Evolutionary conservation across 2,329 filamentous ascomycete species (phyloP), one percentile per base, ranked within the genome.

Genomic region (Ophioceras dolichostomum): DNA sequence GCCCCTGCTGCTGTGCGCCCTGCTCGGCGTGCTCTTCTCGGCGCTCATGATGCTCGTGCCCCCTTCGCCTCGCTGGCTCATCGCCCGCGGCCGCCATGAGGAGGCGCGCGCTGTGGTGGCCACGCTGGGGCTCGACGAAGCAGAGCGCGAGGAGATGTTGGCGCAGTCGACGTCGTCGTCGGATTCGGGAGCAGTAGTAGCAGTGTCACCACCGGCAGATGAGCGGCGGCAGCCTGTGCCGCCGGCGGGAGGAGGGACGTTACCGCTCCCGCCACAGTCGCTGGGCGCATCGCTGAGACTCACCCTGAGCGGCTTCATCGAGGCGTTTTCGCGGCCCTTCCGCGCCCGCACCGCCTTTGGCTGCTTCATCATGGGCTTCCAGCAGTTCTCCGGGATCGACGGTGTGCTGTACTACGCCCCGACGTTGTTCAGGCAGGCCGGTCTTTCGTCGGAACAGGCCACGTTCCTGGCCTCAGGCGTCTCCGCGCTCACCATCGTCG

Each of bases 341-440:
- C 57, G 69, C 2, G 49, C 52, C 1, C 60, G 67, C 3, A 71
- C 68, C 1, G 49, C 60, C 0, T 63, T 77, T 14, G 73, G 65
- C 1, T 63, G 70, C 6, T 77, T 77, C 40, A 52, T 79, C 17
- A 64, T 79, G 59, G 66, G 58, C 1, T 68, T 76, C 56, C 68
- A 76, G 40, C 75, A 79, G 34, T 58, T 78, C 10, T 67, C 60
- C 14, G 73, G 75, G 0, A 77, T 79, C 28, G 74, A 79, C 27
- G 74, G 71, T 1, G 65, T 79, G 0, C 56, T 78, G 2, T 76
- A 73, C 43, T 79, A 80, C 39, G 71, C 74, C 0, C 75, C 76
- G 0, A 57, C 70, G 0, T 54, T 80, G 0, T 79, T 80, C 44
- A 58, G 64, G 16, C 70, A 76, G 39, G 73, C 76, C 0, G 76